These are phyloP conservation scores for Psilocybe subaeruginosa DNA, from an alignment of 768 basidiomycete species.

Conservation along the genomic window DNA sequence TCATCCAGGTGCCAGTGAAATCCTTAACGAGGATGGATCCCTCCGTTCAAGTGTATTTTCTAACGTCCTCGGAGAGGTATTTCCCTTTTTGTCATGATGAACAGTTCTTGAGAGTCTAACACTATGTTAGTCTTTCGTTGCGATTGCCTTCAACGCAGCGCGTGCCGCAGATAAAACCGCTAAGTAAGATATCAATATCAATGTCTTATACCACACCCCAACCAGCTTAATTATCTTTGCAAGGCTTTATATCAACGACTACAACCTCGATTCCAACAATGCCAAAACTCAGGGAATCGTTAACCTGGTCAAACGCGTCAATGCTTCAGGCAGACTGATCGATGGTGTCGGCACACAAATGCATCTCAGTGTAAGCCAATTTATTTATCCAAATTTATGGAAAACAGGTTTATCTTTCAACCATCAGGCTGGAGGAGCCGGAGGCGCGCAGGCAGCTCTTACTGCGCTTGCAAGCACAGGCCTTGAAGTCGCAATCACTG, in stretches of 20 bases:
- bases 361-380: conserved; percentile 36
- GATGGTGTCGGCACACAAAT: conserved; percentile 54
- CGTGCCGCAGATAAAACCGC: conserved; percentile 50
- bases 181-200: conserved; percentile 32
- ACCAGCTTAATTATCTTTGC: background rate
- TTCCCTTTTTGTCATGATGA: background rate
- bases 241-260: conserved; percentile 48
- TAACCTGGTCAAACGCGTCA: conserved; percentile 43
- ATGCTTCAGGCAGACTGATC: conserved; percentile 41
- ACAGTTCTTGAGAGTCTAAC: background rate
- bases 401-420: background rate
- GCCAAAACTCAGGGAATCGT: conserved; percentile 46
- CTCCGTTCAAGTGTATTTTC: conserved; percentile 50
- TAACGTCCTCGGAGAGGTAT: conserved; percentile 49
- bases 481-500: conserved; percentile 51
- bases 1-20: conserved; percentile 35
- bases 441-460: conserved; percentile 46
- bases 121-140: conserved; percentile 42
- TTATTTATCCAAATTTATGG: no score
- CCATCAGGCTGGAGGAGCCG: conserved; percentile 37
- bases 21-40: conserved; percentile 54
- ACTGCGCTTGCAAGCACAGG: conserved; percentile 44
- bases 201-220: background rate
- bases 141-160: conserved; percentile 54
- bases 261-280: conserved; percentile 51